phyloP scores from a whole-genome alignment of 139 green algal species.

The Chlorokybus atmophyticus region DNA sequence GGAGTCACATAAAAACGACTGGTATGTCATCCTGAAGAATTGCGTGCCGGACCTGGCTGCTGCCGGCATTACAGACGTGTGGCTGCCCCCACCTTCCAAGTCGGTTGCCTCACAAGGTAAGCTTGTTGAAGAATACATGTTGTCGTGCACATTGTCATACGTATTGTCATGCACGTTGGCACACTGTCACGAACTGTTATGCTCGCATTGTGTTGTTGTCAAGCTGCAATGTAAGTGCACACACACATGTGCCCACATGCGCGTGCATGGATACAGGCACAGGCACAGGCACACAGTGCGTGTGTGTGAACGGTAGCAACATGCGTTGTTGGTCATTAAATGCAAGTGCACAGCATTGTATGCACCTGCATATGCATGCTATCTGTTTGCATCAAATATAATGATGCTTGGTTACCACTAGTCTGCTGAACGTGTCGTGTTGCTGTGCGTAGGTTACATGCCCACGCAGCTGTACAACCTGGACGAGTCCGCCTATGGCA shows the following conservation, averaged over 20 bases:
- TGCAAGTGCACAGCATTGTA: too few species aligned
- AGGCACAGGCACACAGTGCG: too few species aligned
- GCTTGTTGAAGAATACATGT: too few species aligned
- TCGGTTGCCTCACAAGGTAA: constrained; percentile 72
- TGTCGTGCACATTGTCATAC: constrained; percentile 72
- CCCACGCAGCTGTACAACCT: constrained; percentile 39
- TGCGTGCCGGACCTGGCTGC: constrained; percentile 49
- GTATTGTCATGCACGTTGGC: constrained; percentile 61
- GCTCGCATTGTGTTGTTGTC: too few species aligned
- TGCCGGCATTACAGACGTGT: constrained; percentile 78
- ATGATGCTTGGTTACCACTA: constrained; percentile 58
- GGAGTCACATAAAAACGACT: constrained; percentile 30
- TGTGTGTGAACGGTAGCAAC: too few species aligned
- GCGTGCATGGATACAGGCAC: too few species aligned
- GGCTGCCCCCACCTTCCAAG: constrained; percentile 85
- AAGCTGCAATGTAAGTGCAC: too few species aligned
- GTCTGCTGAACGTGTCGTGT: constrained; percentile 82
- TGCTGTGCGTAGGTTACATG: constrained; percentile 35
- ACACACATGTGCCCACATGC: too few species aligned
- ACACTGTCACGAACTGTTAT: constrained; percentile 58
- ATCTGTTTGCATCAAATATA: constrained; percentile 49
- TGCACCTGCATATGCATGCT: too few species aligned
- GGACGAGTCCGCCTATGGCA: constrained; percentile 32
- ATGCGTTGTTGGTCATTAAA: too few species aligned
- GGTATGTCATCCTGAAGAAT: constrained; percentile 42